Conservation (phyloP, 177 flowering plant genomes). For the Telopea speciosissima region DNA sequence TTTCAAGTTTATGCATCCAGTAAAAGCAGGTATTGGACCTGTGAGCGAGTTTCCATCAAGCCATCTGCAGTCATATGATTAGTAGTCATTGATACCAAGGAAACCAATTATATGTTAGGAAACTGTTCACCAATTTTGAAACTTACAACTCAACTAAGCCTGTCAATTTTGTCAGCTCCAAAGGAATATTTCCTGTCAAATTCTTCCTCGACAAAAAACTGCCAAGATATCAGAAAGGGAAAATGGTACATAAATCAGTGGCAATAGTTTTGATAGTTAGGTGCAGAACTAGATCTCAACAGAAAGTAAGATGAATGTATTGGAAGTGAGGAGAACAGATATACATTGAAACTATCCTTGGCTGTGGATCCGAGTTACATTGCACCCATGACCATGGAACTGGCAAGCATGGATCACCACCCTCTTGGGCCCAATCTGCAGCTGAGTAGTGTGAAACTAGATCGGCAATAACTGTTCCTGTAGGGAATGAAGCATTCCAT, state of each 20-base stretch:
- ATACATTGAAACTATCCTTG: conserved; percentile 68
- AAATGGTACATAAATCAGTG: conserved; percentile 4
- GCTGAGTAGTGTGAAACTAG: conserved; percentile 45
- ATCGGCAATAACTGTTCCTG: conserved; percentile 49
- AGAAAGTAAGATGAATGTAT: neutral
- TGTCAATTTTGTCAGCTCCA: conserved; percentile 55
- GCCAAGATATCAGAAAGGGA: conserved; percentile 17
- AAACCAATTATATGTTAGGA: neutral
- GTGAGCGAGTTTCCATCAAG: conserved; percentile 77
- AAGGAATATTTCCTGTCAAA: conserved; percentile 79
- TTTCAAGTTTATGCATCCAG: conserved; percentile 53
- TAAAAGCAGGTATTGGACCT: conserved; percentile 87
- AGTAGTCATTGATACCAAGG: neutral
- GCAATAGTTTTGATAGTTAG: conserved; percentile 1
- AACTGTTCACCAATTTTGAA: conserved; percentile 3
- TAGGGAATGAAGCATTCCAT: conserved; percentile 22
- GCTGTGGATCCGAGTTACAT: conserved; percentile 74
- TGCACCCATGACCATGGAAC: conserved; percentile 78
- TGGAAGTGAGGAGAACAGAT: conserved; percentile 1
- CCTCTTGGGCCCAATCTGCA: conserved; percentile 84
- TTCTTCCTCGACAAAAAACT: conserved; percentile 69
- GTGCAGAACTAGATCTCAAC: neutral
- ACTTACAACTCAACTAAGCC: conserved; percentile 86
- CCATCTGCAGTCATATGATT: conserved; percentile 54
- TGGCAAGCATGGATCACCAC: conserved; percentile 86